phyloP scores from a whole-genome alignment of 2,329 filamentous ascomycete genomes.

The Hymenoscyphus repandus region DNA sequence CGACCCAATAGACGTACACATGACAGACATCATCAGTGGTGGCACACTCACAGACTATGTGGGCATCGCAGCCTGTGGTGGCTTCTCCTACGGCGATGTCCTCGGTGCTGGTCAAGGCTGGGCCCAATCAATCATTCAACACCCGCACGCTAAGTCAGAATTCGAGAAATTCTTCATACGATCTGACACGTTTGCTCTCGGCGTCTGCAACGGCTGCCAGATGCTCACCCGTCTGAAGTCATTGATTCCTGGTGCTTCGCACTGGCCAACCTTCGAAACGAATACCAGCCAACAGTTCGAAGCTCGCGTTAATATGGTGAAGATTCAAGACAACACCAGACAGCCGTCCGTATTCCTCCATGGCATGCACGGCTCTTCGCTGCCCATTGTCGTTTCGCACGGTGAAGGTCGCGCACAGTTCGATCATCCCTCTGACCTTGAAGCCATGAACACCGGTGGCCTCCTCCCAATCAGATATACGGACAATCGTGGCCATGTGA shows the following conservation, averaged over 20 bases:
- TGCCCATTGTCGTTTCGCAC: constrained; percentile 86
- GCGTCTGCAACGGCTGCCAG: constrained; percentile 97
- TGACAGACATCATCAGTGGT: constrained; percentile 83
- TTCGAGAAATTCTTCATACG: constrained; percentile 84
- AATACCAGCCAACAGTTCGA: constrained; percentile 89
- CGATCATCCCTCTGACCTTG: constrained; percentile 44
- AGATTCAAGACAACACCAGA: constrained; percentile 59
- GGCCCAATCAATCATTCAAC: constrained; percentile 88
- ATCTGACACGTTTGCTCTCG: constrained; percentile 83
- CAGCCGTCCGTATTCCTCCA: constrained; percentile 77
- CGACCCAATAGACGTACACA: constrained; percentile 88
- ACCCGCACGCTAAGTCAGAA: constrained; percentile 63
- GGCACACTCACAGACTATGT: constrained; percentile 77
- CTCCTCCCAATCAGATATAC: constrained; percentile 78
- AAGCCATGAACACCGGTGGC: constrained; percentile 56
- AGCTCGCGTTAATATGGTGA: constrained; percentile 79
- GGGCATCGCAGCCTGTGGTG: constrained; percentile 89
- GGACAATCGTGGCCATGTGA: constrained; percentile 71
- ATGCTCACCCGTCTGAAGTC: constrained; percentile 81
- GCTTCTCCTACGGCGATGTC: constrained; percentile 86
- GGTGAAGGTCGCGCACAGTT: constrained; percentile 83
- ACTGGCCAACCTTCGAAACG: constrained; percentile 82
- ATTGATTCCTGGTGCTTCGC: constrained; percentile 75
- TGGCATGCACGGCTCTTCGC: constrained; percentile 74
- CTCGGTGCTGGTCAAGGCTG: constrained; percentile 94